Evolutionary conservation across 73 alveolate species (phyloP).

Genomic region (Paramecium biaurelia): DNA sequence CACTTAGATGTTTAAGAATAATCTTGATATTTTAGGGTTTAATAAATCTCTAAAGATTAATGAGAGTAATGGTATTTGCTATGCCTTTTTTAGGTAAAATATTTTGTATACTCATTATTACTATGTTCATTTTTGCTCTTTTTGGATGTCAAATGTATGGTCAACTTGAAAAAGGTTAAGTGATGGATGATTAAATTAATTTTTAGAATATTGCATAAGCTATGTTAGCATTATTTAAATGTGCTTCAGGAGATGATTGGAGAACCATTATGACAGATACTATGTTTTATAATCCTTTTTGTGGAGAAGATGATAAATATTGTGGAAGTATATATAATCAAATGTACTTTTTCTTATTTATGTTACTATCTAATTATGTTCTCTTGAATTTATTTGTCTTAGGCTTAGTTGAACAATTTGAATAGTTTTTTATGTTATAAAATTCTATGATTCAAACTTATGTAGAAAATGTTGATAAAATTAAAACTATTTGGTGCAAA

Average conservation of each 20-base stretch:
- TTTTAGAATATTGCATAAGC: neutral
- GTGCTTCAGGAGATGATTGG: conserved; percentile 34
- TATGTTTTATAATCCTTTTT: conserved; percentile 16
- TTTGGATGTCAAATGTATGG: conserved; percentile 22
- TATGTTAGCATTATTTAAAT: neutral
- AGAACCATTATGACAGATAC: conserved; percentile 46
- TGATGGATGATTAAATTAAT: conserved; percentile 12
- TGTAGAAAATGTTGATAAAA: conserved; percentile 15
- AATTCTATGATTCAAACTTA: neutral
- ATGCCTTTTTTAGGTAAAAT: conserved; percentile 24
- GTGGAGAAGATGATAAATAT: neutral
- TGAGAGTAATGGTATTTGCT: conserved; percentile 50
- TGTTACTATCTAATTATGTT: conserved; percentile 6
- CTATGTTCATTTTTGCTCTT: neutral
- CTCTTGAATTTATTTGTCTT: conserved; percentile 34
- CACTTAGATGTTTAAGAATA: conserved; percentile 40
- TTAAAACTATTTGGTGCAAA: conserved; percentile 45
- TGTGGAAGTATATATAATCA: neutral
- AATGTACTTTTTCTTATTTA: neutral
- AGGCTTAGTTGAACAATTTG: conserved; percentile 26
- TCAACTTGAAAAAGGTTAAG: neutral
- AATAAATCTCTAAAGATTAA: neutral
- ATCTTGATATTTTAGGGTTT: conserved; percentile 5
- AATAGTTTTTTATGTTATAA: neutral
- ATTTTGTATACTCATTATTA: neutral